These are phyloP conservation scores for Osmozyma mogii DNA, from an alignment of 805 yeast genomes.

Conservation along the genomic window DNA sequence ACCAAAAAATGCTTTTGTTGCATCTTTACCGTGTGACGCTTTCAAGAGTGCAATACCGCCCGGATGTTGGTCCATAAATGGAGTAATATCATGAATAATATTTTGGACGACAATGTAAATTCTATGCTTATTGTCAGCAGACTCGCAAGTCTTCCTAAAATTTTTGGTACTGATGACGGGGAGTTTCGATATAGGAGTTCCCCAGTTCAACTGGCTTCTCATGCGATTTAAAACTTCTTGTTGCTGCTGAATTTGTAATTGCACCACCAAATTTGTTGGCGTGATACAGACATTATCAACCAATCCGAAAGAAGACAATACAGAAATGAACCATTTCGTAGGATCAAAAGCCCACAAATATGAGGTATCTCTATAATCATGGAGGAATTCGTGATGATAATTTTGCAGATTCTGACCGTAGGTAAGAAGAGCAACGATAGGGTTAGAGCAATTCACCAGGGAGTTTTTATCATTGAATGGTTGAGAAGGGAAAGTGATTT, in stretches of 20 bases:
- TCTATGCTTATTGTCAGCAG: constrained; percentile 34
- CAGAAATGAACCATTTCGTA: constrained; percentile 65
- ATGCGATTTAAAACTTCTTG: constrained; percentile 74
- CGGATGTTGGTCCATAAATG: constrained; percentile 87
- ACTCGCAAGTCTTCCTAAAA: constrained; percentile 31
- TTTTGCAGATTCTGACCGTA: constrained; percentile 91
- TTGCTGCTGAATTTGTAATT: constrained; percentile 49
- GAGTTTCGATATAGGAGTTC: constrained; percentile 80
- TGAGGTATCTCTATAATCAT: constrained; percentile 74
- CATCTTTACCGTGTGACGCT: constrained; percentile 87
- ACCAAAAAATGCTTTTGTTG: constrained; percentile 89
- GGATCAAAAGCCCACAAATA: constrained; percentile 79
- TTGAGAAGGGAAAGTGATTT: constrained; percentile 56
- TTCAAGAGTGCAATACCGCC: constrained; percentile 78
- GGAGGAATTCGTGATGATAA: constrained; percentile 93
- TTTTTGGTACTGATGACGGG: constrained; percentile 54
- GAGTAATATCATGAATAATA: constrained; percentile 88
- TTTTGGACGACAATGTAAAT: constrained; percentile 80
- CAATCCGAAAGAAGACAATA: constrained; percentile 44
- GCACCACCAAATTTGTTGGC: constrained; percentile 65
- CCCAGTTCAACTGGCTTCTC: constrained; percentile 82
- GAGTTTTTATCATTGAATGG: constrained; percentile 52
- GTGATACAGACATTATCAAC: constrained; percentile 52
- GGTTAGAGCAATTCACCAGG: constrained; percentile 55
- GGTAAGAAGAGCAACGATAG: constrained; percentile 55